These are phyloP conservation scores for Allomyces macrogynus DNA, from an alignment of 192 early-diverging fungal species.

Conservation along the genomic window DNA sequence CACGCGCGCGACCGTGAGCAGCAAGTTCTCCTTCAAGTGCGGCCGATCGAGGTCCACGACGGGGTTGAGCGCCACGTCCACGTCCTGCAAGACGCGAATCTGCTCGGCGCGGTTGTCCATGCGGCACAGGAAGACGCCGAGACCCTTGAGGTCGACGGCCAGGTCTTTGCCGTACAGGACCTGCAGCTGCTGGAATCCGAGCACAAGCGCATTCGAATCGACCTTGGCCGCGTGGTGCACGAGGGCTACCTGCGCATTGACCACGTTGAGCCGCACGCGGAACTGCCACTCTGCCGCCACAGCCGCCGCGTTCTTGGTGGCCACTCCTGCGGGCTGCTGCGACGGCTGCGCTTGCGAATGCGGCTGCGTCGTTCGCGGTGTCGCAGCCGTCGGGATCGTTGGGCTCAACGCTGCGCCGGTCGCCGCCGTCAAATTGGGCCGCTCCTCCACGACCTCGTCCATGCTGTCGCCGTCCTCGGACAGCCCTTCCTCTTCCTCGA, in stretches of 20 bases:
- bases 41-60: slow-evolving; percentile 49
- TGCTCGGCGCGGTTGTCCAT: slow-evolving; percentile 69
- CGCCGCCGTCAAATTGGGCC: not conserved
- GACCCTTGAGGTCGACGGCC: slow-evolving; percentile 51
- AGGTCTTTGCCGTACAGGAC: slow-evolving; percentile 9
- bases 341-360: slow-evolving; percentile 2
- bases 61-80: slow-evolving; percentile 54
- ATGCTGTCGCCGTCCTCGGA: too few species aligned
- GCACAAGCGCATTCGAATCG: slow-evolving; percentile 72
- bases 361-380: not conserved
- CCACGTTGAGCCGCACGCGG: slow-evolving; percentile 56
- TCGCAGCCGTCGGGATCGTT: not conserved
- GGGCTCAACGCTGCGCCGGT: slow-evolving; percentile 1
- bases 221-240: slow-evolving; percentile 47
- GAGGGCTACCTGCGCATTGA: slow-evolving; percentile 64
- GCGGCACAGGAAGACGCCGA: slow-evolving; percentile 77
- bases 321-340: not conserved
- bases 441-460: too few species aligned
- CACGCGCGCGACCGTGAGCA: slow-evolving; percentile 8
- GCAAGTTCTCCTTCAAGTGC: too few species aligned
- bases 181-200: slow-evolving; percentile 41
- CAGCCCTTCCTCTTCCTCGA: not conserved
- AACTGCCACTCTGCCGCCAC: slow-evolving; percentile 8
- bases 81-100: slow-evolving; percentile 75
- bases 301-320: not conserved